phyloP scores from a whole-genome alignment of 495 filamentous ascomycete species.

The Neurospora cerealis region DNA sequence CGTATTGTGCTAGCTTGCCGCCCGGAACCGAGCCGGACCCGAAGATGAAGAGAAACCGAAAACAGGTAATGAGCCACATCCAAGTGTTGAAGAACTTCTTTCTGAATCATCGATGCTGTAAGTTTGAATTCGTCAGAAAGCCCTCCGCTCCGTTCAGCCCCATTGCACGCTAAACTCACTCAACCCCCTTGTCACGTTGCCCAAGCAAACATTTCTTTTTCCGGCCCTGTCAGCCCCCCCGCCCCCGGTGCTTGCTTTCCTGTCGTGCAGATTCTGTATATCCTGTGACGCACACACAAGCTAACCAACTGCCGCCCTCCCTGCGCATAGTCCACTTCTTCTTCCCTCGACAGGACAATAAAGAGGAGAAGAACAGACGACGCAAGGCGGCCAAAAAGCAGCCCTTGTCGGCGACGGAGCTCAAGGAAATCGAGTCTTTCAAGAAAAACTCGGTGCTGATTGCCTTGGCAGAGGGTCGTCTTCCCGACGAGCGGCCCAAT shows the following conservation, averaged over 20 bases:
- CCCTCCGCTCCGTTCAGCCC: not conserved
- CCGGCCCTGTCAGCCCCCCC: not conserved
- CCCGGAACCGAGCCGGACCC: constrained; percentile 23
- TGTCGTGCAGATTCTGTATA: not conserved
- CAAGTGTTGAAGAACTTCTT: constrained; percentile 84
- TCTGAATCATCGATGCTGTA: constrained; percentile 30
- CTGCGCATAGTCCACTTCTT: constrained; percentile 36
- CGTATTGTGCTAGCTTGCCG: constrained; percentile 29
- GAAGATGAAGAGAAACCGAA: constrained; percentile 47
- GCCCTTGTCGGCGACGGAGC: not conserved
- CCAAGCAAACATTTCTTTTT: not conserved
- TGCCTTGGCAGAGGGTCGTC: constrained; percentile 36
- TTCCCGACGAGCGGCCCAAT: constrained; percentile 39
- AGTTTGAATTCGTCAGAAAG: constrained; percentile 5
- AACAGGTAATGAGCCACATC: constrained; percentile 93
- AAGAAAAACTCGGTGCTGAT: constrained; percentile 43
- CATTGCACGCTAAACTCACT: not conserved
- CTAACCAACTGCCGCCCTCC: constrained; percentile 7
- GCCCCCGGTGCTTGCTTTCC: constrained; percentile 5
- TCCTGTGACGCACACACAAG: not conserved
- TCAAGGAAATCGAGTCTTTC: constrained; percentile 35
- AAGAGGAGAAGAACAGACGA: constrained; percentile 12
- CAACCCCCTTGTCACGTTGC: not conserved
- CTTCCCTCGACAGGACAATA: constrained; percentile 23
- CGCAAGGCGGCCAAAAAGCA: not conserved